A percentile compares a stretch with the other conserved stretches of the same genome.
phyloP scores from a whole-genome alignment of 495 filamentous ascomycete species.

The Letharia columbiana region DNA sequence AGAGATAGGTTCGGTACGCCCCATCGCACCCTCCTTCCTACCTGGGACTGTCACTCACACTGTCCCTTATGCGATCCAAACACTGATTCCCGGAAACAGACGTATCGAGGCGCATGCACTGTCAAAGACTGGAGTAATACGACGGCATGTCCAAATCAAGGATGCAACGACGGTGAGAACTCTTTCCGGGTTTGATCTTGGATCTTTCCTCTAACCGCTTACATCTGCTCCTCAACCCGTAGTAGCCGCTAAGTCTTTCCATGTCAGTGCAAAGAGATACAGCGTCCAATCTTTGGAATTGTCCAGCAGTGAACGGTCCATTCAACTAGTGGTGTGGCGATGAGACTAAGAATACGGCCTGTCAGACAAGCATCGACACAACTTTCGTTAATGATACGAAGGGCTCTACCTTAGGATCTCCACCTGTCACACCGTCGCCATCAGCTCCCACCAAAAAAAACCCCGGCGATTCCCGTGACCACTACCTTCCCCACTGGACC shows the following conservation, averaged over 20 bases:
- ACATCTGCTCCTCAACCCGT: neutral
- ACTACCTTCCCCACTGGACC: neutral
- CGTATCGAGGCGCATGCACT: conserved; percentile 17
- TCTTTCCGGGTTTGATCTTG: neutral
- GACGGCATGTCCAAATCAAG: conserved; percentile 15
- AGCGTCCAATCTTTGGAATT: neutral
- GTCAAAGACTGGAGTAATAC: conserved; percentile 16
- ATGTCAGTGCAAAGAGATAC: neutral
- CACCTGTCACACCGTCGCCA: neutral
- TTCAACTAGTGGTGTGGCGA: conserved; percentile 5
- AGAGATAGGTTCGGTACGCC: neutral
- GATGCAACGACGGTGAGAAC: conserved; percentile 12
- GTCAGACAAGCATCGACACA: neutral
- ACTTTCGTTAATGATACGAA: neutral
- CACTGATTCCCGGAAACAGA: neutral
- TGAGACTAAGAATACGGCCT: neutral
- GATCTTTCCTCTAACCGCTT: neutral
- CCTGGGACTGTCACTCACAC: neutral
- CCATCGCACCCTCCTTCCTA: neutral
- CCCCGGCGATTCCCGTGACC: neutral
- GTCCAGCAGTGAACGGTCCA: neutral
- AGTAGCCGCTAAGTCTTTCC: neutral
- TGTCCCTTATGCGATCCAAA: too few relatives aligned
- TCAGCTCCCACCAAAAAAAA: neutral
- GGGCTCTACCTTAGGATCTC: neutral